Evolutionary conservation across 1,284 basidiomycete genomes (phyloP), one percentile per base, ranked within the genome.

Genomic region (Ganoderma sp.): DNA sequence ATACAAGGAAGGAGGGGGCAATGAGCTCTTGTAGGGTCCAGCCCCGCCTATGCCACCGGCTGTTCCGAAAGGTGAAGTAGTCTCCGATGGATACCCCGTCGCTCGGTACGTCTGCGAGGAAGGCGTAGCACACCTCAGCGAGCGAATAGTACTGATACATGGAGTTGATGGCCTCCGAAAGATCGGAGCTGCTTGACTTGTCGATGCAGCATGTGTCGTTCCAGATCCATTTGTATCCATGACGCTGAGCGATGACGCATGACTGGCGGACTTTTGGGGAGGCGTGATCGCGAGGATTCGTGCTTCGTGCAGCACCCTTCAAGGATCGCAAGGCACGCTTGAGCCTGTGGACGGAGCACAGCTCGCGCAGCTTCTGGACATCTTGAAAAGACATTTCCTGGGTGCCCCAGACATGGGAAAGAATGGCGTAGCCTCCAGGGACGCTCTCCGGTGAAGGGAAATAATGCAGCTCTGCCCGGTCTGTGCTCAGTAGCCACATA

Each of bases 21-120:
- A 69, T 8, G 22, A 69, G 67, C 61, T 69, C 67, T 45, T 65
- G 67, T 42, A 68, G 19, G 14, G 67, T 62, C 67, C 63, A 67
- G 39, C 67, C 67, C 28, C 63, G 39, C 59, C 42, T 43, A 56
- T 61, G 64, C 67, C 64, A 68, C 37, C 64, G 52, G 50, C 67
- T 65, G 12, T 43, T 39, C 42, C 54, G 37, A 61, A 68, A 63
- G 22, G 54, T 63, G 17, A 50, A 61, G 22, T 52, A 28, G 56
- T 57, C 56, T 5, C 56, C 56, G 32, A 37, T 57, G 4, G 56
- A 37, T 17, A 57, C 10, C 17, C 32, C 32, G 56, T 57, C 28
- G 28, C 42, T 8, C 3, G 60, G 63, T 6, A 67, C 66, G 17
- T 67, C 66, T 3, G 12, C 17, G 1, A 67, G 57, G n/a, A 63